Conservation (phyloP, 805 yeast species). For the Cyberlindnera mycetangii region DNA sequence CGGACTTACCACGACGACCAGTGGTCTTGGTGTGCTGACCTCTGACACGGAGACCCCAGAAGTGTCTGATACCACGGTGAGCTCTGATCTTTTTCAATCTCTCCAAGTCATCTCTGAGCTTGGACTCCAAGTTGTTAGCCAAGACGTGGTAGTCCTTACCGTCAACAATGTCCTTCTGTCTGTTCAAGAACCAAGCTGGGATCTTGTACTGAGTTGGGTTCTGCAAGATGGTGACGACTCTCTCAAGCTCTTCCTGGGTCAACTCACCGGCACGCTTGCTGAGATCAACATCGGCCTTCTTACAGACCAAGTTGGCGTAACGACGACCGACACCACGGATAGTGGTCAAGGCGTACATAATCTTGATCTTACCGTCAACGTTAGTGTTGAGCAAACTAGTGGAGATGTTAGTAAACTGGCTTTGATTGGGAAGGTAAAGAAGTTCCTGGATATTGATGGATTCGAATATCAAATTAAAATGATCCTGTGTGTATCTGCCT, state of each 20-base stretch:
- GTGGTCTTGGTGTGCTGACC: conserved; percentile 99
- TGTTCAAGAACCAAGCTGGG: conserved; percentile 99
- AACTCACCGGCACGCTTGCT: conserved; percentile 99
- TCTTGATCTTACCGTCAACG: conserved; percentile 99
- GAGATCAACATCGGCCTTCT: conserved; percentile 99
- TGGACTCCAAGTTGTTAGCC: conserved; percentile 98
- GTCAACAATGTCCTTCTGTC: conserved; percentile 97
- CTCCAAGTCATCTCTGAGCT: conserved; percentile 99
- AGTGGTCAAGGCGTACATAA: conserved; percentile 99
- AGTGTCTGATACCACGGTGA: conserved; percentile 99
- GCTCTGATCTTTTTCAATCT: conserved; percentile 99
- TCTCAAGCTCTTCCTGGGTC: conserved; percentile 99
- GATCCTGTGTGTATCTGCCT: neutral
- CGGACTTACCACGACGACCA: conserved; percentile 80
- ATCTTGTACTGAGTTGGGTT: conserved; percentile 99
- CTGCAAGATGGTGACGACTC: conserved; percentile 99
- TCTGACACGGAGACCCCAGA: conserved; percentile 99
- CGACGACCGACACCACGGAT: conserved; percentile 99
- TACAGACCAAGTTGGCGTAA: conserved; percentile 99
- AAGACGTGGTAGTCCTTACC: conserved; percentile 99
- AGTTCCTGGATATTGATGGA: neutral
- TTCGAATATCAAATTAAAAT: neutral
- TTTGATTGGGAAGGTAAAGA: neutral
- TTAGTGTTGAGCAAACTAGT: conserved; percentile 98
- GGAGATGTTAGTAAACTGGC: conserved; percentile 33